phyloP scores from a whole-genome alignment of 495 filamentous ascomycete species.

The Bacidia rubella region DNA sequence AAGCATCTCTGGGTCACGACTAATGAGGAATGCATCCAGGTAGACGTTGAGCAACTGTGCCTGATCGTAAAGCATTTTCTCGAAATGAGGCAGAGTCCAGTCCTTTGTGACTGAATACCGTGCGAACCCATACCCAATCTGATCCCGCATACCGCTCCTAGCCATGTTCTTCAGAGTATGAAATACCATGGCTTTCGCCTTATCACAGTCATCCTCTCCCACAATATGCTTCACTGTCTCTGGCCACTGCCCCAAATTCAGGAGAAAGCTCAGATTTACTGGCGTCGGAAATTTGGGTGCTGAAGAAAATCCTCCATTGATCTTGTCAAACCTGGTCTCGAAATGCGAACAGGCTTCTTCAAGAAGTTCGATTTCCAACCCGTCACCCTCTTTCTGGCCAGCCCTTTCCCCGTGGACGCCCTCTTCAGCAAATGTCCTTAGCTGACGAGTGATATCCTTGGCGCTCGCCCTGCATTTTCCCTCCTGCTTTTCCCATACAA shows the following conservation, averaged over 20 bases:
- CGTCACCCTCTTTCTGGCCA: slow-evolving; percentile 44
- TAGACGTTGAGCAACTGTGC: slow-evolving; percentile 77
- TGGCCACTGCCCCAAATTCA: slow-evolving; percentile 63
- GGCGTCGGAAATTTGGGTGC: slow-evolving; percentile 89
- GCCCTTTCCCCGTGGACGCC: slow-evolving; percentile 44
- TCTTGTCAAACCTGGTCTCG: slow-evolving; percentile 58
- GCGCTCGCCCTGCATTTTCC: slow-evolving; percentile 66
- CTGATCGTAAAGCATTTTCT: slow-evolving; percentile 97
- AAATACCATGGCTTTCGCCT: slow-evolving; percentile 69
- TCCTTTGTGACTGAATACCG: slow-evolving; percentile 81
- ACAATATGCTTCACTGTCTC: slow-evolving; percentile 68
- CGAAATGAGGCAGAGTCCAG: slow-evolving; percentile 90
- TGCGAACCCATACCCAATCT: slow-evolving; percentile 83
- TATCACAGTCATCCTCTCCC: slow-evolving; percentile 61
- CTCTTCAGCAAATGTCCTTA: slow-evolving; percentile 78
- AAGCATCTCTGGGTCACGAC: slow-evolving; percentile 55
- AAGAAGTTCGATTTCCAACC: slow-evolving; percentile 75
- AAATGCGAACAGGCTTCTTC: slow-evolving; percentile 83
- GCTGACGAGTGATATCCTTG: slow-evolving; percentile 63
- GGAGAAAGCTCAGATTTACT: slow-evolving; percentile 67
- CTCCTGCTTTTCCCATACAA: slow-evolving; percentile 78
- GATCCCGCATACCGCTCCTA: slow-evolving; percentile 79
- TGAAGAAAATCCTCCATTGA: slow-evolving; percentile 60
- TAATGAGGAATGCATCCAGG: slow-evolving; percentile 72
- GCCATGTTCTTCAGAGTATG: slow-evolving; percentile 71